Evolutionary conservation across 2,329 filamentous ascomycete genomes (phyloP).

Genomic region (Spiromastix sp.): DNA sequence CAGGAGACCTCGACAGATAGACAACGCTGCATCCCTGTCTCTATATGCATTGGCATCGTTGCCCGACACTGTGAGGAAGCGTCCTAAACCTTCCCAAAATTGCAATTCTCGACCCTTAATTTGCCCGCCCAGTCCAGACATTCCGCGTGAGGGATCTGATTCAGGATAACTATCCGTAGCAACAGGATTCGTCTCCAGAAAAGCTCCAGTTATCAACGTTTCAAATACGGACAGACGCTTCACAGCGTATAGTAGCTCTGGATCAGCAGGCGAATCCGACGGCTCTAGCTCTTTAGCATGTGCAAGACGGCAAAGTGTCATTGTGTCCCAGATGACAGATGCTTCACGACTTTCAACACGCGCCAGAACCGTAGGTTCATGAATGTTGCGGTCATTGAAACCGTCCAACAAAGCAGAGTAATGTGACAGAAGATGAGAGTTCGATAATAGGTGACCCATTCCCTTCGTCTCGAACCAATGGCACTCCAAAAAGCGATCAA

Average conservation of each 20-base stretch:
- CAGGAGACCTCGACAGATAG: slow-evolving; percentile 57
- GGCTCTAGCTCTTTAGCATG: slow-evolving; percentile 17
- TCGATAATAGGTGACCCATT: slow-evolving; percentile 41
- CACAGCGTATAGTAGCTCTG: slow-evolving; percentile 53
- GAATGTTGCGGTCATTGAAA: slow-evolving; percentile 30
- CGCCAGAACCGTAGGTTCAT: slow-evolving; percentile 26
- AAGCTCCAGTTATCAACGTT: slow-evolving; percentile 62
- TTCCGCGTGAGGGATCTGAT: slow-evolving; percentile 7
- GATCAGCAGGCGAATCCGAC: slow-evolving; percentile 31
- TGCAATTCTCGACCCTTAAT: slow-evolving; percentile 48
- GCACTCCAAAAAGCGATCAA: slow-evolving; percentile 71
- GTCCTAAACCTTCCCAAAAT: slow-evolving; percentile 73
- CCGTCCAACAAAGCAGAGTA: slow-evolving; percentile 54
- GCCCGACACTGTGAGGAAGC: slow-evolving; percentile 56
- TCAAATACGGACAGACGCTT: slow-evolving; percentile 68
- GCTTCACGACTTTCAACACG: slow-evolving; percentile 45
- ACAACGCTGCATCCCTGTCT: slow-evolving; percentile 56
- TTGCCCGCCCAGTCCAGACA: slow-evolving; percentile 8
- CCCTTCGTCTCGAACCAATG: slow-evolving; percentile 62
- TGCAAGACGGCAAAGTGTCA: slow-evolving; percentile 41
- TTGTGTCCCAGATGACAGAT: slow-evolving; percentile 50
- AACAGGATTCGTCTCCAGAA: slow-evolving; percentile 43
- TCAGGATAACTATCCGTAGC: slow-evolving; percentile 16
- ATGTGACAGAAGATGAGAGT: slow-evolving; percentile 52
- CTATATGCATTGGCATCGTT: slow-evolving; percentile 44